Base-by-base conservation (phyloP, 2,329 filamentous ascomycete genomes). In the Fusarium illudens region DNA sequence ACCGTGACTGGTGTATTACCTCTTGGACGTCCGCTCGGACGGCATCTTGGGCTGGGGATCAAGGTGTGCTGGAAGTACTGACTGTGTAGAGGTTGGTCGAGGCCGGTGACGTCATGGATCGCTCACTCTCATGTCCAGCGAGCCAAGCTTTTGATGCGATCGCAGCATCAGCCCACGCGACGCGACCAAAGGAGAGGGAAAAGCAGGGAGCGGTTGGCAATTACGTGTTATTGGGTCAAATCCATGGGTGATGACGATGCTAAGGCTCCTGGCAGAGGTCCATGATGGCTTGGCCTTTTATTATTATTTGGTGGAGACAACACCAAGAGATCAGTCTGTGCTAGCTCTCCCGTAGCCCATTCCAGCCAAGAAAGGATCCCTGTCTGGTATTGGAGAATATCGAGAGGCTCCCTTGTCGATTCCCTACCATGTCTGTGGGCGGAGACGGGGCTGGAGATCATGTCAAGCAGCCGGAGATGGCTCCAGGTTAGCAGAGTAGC, bases 21-120 rank as follows among this genome's bases (percentile, higher is more conserved):
- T 17, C 34, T 30, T 44, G 54, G 39, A 34, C 39, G 36, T 33
- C 46, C 48, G 56, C 46, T 56, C 53, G 25, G 46, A 33, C 25
- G 25, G 33, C 13, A 22, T 32, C 7, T 34, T 27, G 44, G 32
- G 42, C 20, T n/a, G 17, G 19, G 55, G 30, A 51, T 30, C 20
- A 17, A 37, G 46, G 55, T 50, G 42, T 49, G 13, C 22, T 27
- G 22, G 6, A 56, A 50, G 63, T 46, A 48, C 20, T 12, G 20
- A 51, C 27, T 15, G 39, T 27, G 39, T 32, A 29, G 34, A 39
- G 54, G 39, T 66, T 34, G 27, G 53, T 13, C 15, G n/a, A 44
- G 19, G 11, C 9, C 8, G 25, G 36, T 73, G 72, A 74, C 71
- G 72, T 74, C 71, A 74, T 71, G 59, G 61, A 74, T 64, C 62